Evolutionary conservation across 1,284 basidiomycete species (phyloP).

Genomic region (Violaceomyces palustris): DNA sequence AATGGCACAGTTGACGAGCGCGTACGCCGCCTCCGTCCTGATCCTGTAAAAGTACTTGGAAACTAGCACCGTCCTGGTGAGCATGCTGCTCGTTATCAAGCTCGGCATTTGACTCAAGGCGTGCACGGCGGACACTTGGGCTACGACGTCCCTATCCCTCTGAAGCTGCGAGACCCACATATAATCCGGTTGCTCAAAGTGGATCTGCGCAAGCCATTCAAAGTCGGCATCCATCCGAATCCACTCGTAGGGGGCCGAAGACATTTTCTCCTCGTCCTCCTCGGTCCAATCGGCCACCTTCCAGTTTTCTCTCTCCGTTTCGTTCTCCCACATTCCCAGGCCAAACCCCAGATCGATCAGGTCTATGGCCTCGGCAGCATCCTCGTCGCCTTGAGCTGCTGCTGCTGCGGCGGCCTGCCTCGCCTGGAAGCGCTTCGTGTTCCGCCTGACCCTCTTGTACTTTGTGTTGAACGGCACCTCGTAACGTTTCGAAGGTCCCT

Average conservation of each 20-base stretch:
- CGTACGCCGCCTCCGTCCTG: constrained; percentile 85
- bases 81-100: constrained; percentile 79
- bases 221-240: constrained; percentile 98
- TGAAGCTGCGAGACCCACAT: constrained; percentile 99
- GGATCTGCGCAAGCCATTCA: constrained; percentile 90
- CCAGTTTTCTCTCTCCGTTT: constrained; percentile 76
- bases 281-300: constrained; percentile 92
- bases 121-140: constrained; percentile 55
- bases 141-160: constrained; percentile 94
- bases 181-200: constrained; percentile 92
- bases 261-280: constrained; percentile 88
- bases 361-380: constrained; percentile 86
- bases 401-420: constrained; percentile 87
- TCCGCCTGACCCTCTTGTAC: constrained; percentile 91
- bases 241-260: constrained; percentile 86
- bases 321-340: constrained; percentile 82
- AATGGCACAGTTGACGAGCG: constrained; percentile 81
- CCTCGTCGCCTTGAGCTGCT: constrained; percentile 64
- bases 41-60: constrained; percentile 97
- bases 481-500: constrained; percentile 77
- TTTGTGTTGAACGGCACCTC: constrained; percentile 99
- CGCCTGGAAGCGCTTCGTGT: constrained; percentile 89
- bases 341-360: constrained; percentile 93
- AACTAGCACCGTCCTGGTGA: constrained; percentile 88
- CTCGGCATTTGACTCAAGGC: constrained; percentile 71